Percentiles rank a stretch among this genome's conserved stretches.
Evolutionary conservation across 2,329 filamentous ascomycete genomes (phyloP).

Genomic region (Davidsoniella australis): DNA sequence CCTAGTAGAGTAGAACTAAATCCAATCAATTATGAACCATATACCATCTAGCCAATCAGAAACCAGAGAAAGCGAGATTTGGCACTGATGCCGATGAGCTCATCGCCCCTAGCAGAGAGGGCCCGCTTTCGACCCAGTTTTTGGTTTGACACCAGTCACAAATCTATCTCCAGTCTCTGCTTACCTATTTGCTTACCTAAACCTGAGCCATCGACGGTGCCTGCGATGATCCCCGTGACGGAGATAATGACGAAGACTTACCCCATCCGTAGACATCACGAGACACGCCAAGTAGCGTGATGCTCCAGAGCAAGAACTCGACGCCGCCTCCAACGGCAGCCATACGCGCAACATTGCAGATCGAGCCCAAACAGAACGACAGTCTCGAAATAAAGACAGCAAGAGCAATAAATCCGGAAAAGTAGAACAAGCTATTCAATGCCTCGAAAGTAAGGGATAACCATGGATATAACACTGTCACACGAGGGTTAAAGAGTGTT

Average conservation of each 20-base stretch:
- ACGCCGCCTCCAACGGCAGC: constrained; percentile 36
- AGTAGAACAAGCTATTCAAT: constrained; percentile 38
- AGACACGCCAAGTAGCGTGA: constrained; percentile 28
- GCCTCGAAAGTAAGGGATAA: constrained; percentile 31
- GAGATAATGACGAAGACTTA: constrained; percentile 16
- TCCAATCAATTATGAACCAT: too few relatives aligned
- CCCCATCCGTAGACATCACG: constrained; percentile 26
- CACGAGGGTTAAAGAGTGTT: neutral
- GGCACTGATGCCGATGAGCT: too few relatives aligned
- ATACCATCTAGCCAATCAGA: too few relatives aligned
- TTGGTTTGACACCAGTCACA: too few relatives aligned
- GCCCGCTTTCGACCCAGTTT: too few relatives aligned
- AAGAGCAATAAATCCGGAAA: constrained; percentile 41
- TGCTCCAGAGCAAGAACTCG: constrained; percentile 36
- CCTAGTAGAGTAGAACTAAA: too few relatives aligned
- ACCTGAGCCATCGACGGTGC: constrained; percentile 3
- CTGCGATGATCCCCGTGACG: constrained; percentile 1
- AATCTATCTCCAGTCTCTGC: too few relatives aligned
- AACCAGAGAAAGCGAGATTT: too few relatives aligned
- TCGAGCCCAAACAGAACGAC: constrained; percentile 37
- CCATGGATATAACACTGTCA: constrained; percentile 30
- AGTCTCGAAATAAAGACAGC: constrained; percentile 38
- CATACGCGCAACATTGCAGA: constrained; percentile 38
- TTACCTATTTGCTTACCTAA: too few relatives aligned
- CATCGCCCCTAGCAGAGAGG: too few relatives aligned